Conservation (phyloP, 2,329 filamentous ascomycete genomes). For the Claviceps capensis region DNA sequence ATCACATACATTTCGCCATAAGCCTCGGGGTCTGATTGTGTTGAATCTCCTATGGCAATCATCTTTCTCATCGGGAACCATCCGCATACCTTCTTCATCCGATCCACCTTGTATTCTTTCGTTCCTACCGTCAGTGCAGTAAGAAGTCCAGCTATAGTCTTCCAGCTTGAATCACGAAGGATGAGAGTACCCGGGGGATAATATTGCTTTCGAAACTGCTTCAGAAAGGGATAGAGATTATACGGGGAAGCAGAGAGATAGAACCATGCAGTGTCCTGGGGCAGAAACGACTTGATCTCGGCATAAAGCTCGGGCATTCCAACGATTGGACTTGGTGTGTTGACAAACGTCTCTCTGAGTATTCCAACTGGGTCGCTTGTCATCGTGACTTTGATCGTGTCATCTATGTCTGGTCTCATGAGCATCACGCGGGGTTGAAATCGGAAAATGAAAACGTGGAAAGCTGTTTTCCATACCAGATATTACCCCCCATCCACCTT, state of each 20-base stretch:
- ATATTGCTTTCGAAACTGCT: constrained; percentile 53
- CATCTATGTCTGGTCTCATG: constrained; percentile 58
- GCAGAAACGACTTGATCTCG: constrained; percentile 41
- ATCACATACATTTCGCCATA: constrained; percentile 62
- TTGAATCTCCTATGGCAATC: constrained; percentile 80
- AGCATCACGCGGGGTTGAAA: not conserved
- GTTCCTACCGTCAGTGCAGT: constrained; percentile 68
- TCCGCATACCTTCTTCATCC: constrained; percentile 61
- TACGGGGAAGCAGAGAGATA: constrained; percentile 91
- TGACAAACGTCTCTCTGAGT: constrained; percentile 69
- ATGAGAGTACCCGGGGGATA: constrained; percentile 72
- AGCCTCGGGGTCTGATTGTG: constrained; percentile 79
- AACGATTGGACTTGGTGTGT: constrained; percentile 52
- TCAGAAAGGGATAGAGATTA: constrained; percentile 82
- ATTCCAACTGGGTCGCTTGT: constrained; percentile 72
- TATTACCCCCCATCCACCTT: constrained; percentile 72
- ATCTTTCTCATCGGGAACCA: constrained; percentile 72
- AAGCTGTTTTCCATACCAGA: constrained; percentile 36
- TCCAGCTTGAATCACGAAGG: constrained; percentile 74
- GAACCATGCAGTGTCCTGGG: constrained; percentile 61
- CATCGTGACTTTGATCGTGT: constrained; percentile 86
- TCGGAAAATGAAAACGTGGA: not conserved
- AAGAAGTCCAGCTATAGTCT: constrained; percentile 68
- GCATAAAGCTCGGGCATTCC: constrained; percentile 81
- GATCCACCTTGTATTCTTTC: constrained; percentile 71